Conservation (phyloP, 148 eudicot genomes). For the Rhododendron vialii region DNA sequence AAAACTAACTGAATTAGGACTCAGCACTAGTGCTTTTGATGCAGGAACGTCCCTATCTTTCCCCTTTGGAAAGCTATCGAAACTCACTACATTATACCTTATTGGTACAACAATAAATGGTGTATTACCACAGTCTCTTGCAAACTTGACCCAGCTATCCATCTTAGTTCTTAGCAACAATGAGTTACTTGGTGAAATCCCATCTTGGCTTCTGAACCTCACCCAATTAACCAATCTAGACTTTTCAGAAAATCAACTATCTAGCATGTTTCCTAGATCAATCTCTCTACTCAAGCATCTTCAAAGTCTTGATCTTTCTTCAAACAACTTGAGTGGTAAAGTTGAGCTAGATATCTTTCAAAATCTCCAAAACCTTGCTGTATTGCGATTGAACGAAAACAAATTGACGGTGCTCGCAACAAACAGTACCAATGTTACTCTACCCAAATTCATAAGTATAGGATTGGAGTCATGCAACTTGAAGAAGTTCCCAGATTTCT, state of each 20-base stretch:
- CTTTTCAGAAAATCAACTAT: not conserved
- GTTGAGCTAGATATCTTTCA: not conserved
- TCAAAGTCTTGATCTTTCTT: not conserved
- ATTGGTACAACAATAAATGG: no score
- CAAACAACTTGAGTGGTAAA: slow-evolving; percentile 1
- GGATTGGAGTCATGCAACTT: not conserved
- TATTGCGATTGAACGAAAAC: not conserved
- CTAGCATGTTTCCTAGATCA: not conserved
- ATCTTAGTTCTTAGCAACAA: no score
- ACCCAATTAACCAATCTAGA: not conserved
- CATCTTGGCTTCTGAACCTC: not conserved
- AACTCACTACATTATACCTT: no score
- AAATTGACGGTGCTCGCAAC: not conserved
- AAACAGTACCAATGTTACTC: not conserved
- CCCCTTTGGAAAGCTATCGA: no score
- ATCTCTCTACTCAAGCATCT: not conserved
- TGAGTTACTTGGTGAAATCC: not conserved
- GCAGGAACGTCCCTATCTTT: no score
- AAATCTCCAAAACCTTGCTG: no score
- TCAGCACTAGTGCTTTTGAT: no score
- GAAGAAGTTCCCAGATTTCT: no score
- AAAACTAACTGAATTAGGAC: not conserved
- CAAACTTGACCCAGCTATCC: no score
- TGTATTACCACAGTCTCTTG: no score
- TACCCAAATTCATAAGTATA: not conserved